A percentile compares a stretch with the other conserved stretches of the same genome.
These are phyloP conservation scores for Alternaria viburni DNA, from an alignment of 2,329 filamentous ascomycete genomes.

Conservation along the genomic window DNA sequence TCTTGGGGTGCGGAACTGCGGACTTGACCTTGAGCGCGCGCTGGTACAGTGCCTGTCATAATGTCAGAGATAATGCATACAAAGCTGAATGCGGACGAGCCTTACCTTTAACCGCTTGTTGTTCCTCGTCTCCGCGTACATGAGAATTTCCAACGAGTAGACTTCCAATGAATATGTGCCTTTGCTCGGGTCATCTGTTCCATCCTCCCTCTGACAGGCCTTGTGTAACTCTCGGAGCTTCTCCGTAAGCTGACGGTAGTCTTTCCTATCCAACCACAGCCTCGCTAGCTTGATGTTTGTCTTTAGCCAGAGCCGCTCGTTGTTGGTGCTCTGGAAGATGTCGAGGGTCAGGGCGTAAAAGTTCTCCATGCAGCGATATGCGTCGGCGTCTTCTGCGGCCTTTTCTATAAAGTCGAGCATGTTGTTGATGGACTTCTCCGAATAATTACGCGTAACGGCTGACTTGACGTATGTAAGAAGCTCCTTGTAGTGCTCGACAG, in stretches of 20 bases:
- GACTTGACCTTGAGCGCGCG: conserved; percentile 90
- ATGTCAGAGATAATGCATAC: conserved; percentile 32
- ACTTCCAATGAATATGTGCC: conserved; percentile 96
- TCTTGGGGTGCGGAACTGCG: conserved; percentile 97
- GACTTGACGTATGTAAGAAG: conserved; percentile 97
- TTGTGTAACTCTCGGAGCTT: conserved; percentile 89
- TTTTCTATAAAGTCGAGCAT: conserved; percentile 99
- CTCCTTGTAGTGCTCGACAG: conserved; percentile 89
- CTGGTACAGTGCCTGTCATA: conserved; percentile 74
- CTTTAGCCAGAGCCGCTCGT: conserved; percentile 95
- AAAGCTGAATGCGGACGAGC: conserved; percentile 21
- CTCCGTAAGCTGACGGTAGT: conserved; percentile 78
- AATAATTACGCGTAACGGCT: conserved; percentile 96
- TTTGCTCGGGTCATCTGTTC: conserved; percentile 89
- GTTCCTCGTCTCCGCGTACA: conserved; percentile 96
- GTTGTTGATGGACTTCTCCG: conserved; percentile 99
- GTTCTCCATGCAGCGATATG: conserved; percentile 84
- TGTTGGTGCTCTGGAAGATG: conserved; percentile 97
- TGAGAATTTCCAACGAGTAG: conserved; percentile 96
- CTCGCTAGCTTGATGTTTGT: conserved; percentile 97
- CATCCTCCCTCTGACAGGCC: conserved; percentile 86
- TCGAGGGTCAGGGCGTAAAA: conserved; percentile 94
- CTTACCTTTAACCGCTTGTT: conserved; percentile 89
- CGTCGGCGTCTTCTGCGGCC: conserved; percentile 72
- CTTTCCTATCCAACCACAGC: conserved; percentile 87